Evolutionary conservation across 2,329 filamentous ascomycete genomes (phyloP), one percentile per base, ranked within the genome.

Genomic region (Grosmannia serpens): DNA sequence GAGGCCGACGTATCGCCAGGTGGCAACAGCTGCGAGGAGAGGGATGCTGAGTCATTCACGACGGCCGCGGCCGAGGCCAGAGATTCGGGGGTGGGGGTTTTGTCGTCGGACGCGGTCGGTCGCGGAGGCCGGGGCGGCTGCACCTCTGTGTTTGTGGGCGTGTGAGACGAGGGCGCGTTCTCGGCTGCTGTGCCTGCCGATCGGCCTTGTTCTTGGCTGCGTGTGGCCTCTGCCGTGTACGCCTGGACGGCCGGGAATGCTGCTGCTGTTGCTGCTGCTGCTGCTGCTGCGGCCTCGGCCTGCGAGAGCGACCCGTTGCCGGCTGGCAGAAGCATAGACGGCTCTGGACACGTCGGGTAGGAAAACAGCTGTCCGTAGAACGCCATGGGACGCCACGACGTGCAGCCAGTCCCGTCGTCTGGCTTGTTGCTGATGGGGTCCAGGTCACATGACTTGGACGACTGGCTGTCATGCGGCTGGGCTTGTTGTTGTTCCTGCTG

Each of bases 401-500:
- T 56, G 46, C 27, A 55, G 50, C 61, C 61, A 15, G 27, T 26
- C 3, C 27, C 47, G 15, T 50, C 47, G 15, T 50, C 26, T 7
- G 29, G 4, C n/a, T 26, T 29, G 50, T 33, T 10, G 50, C 20
- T 31, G 50, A 15, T 10, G 22, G 26, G 4, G 22, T 17, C 5
- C 44, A 20, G 9, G 22, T 38, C n/a, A 26, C 46, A 49, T 24
- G 46, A 49, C 46, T 26, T 24, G 44, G n/a, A 8, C 9, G 38
- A 20, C 31, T 33, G 31, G 10, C 6, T 10, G 6, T 33, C 31
- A 6, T 44, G 38, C 4, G 17, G 38, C 15, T 41, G 20, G 35
- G 15, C 13, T 44, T 44, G 41, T 7, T 22, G 13, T 17, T 44
- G 20, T n/a, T 44, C 17, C 17, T 63, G 53, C 8, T 60, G 70